These are phyloP conservation scores for Saccharomycopsis javanensis DNA, from an alignment of 805 yeast genomes.

Conservation along the genomic window DNA sequence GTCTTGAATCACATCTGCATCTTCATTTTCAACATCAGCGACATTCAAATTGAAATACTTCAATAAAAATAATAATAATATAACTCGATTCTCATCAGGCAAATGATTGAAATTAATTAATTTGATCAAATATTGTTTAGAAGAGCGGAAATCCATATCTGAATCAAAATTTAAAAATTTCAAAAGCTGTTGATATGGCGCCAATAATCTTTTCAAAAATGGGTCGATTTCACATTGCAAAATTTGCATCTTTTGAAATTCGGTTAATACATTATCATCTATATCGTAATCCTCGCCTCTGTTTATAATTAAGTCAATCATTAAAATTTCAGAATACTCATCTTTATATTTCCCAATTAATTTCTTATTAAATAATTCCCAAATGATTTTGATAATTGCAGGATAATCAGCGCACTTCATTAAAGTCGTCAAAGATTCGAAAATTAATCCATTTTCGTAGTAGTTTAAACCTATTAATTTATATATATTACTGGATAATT, in stretches of 20 bases:
- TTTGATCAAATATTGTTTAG: slow-evolving; percentile 28
- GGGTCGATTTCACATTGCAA: slow-evolving; percentile 33
- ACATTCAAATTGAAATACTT: slow-evolving; percentile 16
- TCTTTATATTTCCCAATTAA: slow-evolving; percentile 32
- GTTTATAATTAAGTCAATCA: slow-evolving; percentile 8
- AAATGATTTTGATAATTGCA: slow-evolving; percentile 38
- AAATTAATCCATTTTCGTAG: slow-evolving; percentile 43
- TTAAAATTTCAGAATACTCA: slow-evolving; percentile 1
- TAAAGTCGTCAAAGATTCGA: slow-evolving; percentile 56
- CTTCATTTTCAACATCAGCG: not conserved
- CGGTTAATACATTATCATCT: slow-evolving; percentile 2
- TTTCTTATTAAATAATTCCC: slow-evolving; percentile 58
- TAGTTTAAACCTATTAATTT: slow-evolving; percentile 39
- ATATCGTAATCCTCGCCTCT: slow-evolving; percentile 6
- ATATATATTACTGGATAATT: slow-evolving; percentile 47
- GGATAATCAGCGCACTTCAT: slow-evolving; percentile 52
- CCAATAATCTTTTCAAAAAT: slow-evolving; percentile 52
- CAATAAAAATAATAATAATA: slow-evolving; percentile 12
- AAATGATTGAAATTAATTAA: slow-evolving; percentile 43
- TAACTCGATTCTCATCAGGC: slow-evolving; percentile 5
- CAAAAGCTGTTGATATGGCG: slow-evolving; percentile 61
- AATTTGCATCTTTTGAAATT: slow-evolving; percentile 6
- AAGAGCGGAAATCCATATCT: slow-evolving; percentile 23
- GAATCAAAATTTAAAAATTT: slow-evolving; percentile 34
- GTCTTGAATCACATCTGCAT: not conserved